phyloP scores from a whole-genome alignment of 129 eudicot genomes.

The Mikania micrantha region DNA sequence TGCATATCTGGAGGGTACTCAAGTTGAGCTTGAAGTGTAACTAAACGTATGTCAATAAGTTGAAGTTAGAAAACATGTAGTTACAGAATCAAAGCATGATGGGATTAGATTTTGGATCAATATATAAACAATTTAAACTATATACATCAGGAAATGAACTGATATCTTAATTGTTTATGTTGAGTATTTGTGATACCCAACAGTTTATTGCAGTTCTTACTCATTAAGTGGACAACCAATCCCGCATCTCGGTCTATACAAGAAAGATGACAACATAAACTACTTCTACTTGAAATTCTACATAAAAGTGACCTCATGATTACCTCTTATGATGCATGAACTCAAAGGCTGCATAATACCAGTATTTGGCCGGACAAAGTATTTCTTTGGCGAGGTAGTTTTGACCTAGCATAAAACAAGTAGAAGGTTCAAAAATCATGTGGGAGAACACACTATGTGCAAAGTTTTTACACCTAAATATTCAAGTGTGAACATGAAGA shows the following conservation, averaged over 20 bases:
- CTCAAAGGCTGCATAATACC: slow-evolving; percentile 72
- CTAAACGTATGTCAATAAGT: slow-evolving; percentile 32
- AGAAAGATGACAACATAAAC: neutral
- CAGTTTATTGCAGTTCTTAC: slow-evolving; percentile 3
- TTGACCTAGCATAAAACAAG: slow-evolving; percentile 47
- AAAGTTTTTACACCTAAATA: neutral
- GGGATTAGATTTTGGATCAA: neutral
- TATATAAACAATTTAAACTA: neutral
- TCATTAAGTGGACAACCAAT: neutral
- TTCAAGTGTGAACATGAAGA: neutral
- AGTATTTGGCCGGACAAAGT: slow-evolving; percentile 86
- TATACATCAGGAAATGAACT: neutral
- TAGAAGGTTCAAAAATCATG: neutral
- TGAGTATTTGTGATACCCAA: no score
- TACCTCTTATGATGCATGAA: slow-evolving; percentile 80
- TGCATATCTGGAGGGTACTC: slow-evolving; percentile 88
- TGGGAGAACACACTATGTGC: slow-evolving; percentile 2
- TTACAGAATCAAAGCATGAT: slow-evolving; percentile 5
- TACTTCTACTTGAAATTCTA: neutral
- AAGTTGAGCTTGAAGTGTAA: slow-evolving; percentile 83
- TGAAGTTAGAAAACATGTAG: slow-evolving; percentile 12
- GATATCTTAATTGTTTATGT: neutral
- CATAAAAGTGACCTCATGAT: neutral
- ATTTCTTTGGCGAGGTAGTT: slow-evolving; percentile 95
- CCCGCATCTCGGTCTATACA: neutral